Percentiles rank a stretch among this genome's conserved stretches.
Evolutionary conservation across 208 protist genomes (phyloP).

Genomic region (Acanthamoeba divionensis): DNA sequence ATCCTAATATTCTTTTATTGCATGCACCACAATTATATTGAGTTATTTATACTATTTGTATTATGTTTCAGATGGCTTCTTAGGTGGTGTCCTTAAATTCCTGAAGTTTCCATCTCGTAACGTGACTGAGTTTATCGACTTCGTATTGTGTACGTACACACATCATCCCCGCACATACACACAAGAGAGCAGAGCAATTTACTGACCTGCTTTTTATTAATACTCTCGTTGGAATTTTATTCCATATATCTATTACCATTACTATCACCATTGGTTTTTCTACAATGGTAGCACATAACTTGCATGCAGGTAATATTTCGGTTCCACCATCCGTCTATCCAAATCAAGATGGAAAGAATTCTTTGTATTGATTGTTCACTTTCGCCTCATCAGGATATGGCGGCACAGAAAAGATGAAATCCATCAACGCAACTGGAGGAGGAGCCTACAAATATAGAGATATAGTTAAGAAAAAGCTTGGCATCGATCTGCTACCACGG

Average conservation of each 20-base stretch:
- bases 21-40: not conserved
- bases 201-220: too few relatives aligned
- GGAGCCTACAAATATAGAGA: conserved; percentile 80
- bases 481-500: conserved; percentile 61
- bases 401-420: not conserved
- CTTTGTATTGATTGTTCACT: too few relatives aligned
- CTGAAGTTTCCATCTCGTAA: not conserved
- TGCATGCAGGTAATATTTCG: too few relatives aligned
- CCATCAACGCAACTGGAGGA: conserved; percentile 62
- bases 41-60: not conserved
- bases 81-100: not conserved
- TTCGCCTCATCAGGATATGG: not conserved
- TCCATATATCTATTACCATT: too few relatives aligned
- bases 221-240: too few relatives aligned
- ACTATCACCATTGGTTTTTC: too few relatives aligned
- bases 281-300: too few relatives aligned
- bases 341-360: too few relatives aligned
- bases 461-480: conserved; percentile 66
- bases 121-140: not conserved
- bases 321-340: too few relatives aligned
- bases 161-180: not conserved
- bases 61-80: not conserved
- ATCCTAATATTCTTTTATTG: too few relatives aligned
- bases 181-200: too few relatives aligned
- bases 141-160: not conserved